Evolutionary conservation across 2,329 filamentous ascomycete genomes (phyloP), one percentile per base, ranked within the genome.

Genomic region (Penicillium sp.): DNA sequence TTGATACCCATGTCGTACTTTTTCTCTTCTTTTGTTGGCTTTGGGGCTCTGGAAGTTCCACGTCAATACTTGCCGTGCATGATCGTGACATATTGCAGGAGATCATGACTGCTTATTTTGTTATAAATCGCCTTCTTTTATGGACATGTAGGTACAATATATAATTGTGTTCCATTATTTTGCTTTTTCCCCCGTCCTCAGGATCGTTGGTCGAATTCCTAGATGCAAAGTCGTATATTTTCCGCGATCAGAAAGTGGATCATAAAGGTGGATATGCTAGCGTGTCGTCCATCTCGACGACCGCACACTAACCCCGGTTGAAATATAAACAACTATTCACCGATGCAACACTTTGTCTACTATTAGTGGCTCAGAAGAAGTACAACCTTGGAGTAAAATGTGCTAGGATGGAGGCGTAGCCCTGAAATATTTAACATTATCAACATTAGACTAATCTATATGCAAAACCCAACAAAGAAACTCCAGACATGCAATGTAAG

Each of bases 1-100:
- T 52, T 56, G 49, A 56, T 58, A 58, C 53, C 51, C 51, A 44
- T 42, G 12, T 42, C 37, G 44, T 37, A 6, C n/a, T n/a, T n/a
- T n/a, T 18, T 27, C 27, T 27, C 14, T 44, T n/a, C 18, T 22
- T 33, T n/a, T n/a, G 40, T 25, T n/a, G 18, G 7, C 20, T 20
- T 37, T 25, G 14, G 22, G 8, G 25, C 15, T 18, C 31, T 41
- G 47, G 49, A 42, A 31, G 18, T 15, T 5, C 37, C 29, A n/a
- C n/a, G 18, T 35, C 20, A 29, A 48, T 22, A 15, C 26, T 33
- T 20, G 29, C 12, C 25, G 31, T 48, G 20, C 7, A 46, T 11
- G 29, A 9, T 37, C 12, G 9, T 3, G 27, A 31, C 12, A 31
- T 27, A 27, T 31, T 8, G 27, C 23, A 25, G 23, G 6, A 12